Conservation (phyloP, 2,329 filamentous ascomycete species). For the Aspergillus ochraceoroseus region DNA sequence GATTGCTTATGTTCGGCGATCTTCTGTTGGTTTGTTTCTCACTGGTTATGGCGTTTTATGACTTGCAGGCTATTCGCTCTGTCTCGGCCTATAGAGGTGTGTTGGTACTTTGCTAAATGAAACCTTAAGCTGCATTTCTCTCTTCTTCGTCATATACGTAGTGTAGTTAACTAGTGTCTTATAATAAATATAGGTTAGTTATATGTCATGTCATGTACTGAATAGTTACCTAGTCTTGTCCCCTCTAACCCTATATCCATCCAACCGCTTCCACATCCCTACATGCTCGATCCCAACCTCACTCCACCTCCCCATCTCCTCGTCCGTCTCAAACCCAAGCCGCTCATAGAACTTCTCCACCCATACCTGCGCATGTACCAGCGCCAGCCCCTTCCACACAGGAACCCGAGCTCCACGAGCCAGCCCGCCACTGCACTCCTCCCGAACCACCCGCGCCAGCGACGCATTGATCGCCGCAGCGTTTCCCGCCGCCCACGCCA, state of each 20-base stretch:
- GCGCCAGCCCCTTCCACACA: constrained; percentile 66
- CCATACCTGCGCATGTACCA: constrained; percentile 70
- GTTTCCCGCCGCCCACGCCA: constrained; percentile 64
- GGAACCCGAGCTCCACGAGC: background rate
- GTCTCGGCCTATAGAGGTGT: constrained; percentile 13
- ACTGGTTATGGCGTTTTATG: constrained; percentile 13
- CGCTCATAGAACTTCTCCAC: constrained; percentile 62
- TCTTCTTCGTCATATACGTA: too few relatives aligned
- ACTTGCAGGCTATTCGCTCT: constrained; percentile 6
- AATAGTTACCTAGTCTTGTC: background rate
- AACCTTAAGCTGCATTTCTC: too few relatives aligned
- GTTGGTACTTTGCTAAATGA: constrained; percentile 11
- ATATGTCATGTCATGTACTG: too few relatives aligned
- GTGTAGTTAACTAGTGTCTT: background rate
- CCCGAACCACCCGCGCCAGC: constrained; percentile 25
- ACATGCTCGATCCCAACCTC: constrained; percentile 83
- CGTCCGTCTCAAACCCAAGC: constrained; percentile 70
- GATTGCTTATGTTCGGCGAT: constrained; percentile 26
- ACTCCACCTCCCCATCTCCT: constrained; percentile 68
- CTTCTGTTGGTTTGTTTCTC: constrained; percentile 11
- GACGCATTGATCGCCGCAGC: constrained; percentile 45
- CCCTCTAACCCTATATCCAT: constrained; percentile 12
- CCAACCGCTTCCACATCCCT: constrained; percentile 67
- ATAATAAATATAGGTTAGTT: too few relatives aligned
- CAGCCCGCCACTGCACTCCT: constrained; percentile 44